phyloP scores from a whole-genome alignment of 768 basidiomycete species.

The Pleurotus djamor region DNA sequence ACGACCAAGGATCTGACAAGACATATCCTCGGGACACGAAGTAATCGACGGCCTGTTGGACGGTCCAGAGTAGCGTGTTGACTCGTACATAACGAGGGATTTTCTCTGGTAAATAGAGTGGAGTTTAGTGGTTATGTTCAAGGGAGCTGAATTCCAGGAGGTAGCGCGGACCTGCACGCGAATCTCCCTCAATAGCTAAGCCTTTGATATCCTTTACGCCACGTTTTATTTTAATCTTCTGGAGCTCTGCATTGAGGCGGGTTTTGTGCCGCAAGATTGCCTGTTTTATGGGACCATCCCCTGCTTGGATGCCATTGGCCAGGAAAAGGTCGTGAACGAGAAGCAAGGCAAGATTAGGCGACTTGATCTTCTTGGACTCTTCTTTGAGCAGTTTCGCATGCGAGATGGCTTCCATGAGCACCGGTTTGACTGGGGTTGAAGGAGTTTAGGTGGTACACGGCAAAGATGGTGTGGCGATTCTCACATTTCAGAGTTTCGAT shows the following conservation, averaged over 20 bases:
- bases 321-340: constrained; percentile 87
- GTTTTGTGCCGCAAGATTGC: constrained; percentile 89
- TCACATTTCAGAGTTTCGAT: constrained; percentile 96
- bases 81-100: constrained; percentile 88
- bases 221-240: constrained; percentile 76
- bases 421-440: constrained; percentile 62
- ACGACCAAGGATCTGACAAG: constrained; percentile 47
- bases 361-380: constrained; percentile 76
- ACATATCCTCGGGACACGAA: constrained; percentile 58
- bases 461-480: constrained; percentile 13
- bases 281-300: constrained; percentile 88
- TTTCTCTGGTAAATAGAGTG: constrained; percentile 35
- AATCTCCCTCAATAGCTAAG: constrained; percentile 54
- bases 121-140: constrained; percentile 7
- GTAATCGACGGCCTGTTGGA: constrained; percentile 58
- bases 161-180: constrained; percentile 51
- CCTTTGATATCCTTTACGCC: constrained; percentile 65
- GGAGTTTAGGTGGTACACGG: background rate
- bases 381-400: constrained; percentile 66
- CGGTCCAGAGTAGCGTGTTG: constrained; percentile 69
- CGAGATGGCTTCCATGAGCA: constrained; percentile 68
- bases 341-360: constrained; percentile 74
- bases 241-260: constrained; percentile 81
- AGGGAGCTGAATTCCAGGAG: constrained; percentile 2
- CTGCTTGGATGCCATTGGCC: constrained; percentile 82